A percentile compares a stretch with the other conserved stretches of the same genome.
Conservation (phyloP, 768 basidiomycete species). For the Exsudoporus frostii region DNA sequence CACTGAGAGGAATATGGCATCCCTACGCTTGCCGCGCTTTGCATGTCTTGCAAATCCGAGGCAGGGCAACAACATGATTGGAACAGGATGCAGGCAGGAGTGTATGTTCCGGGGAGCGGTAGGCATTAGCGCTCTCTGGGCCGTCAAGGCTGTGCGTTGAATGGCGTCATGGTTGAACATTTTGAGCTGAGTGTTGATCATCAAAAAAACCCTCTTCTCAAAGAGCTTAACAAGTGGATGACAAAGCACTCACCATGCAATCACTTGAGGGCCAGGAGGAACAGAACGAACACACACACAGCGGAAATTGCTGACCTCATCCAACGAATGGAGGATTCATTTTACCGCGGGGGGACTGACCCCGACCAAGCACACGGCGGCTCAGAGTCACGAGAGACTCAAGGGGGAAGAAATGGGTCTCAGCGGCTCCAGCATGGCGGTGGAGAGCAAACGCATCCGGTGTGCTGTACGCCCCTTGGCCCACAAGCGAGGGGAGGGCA, state of each 20-base stretch:
- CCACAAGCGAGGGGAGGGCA: conserved; percentile 32
- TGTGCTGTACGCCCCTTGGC: conserved; percentile 21
- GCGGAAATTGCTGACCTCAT: conserved; percentile 29
- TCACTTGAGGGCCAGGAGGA: conserved; percentile 10
- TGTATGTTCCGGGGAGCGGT: conserved; percentile 30
- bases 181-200: conserved; percentile 25
- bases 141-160: conserved; percentile 24
- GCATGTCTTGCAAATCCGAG: conserved; percentile 31
- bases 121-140: conserved; percentile 21
- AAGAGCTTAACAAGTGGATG: conserved; percentile 29
- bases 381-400: conserved; percentile 11
- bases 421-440: conserved; percentile 26
- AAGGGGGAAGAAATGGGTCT: conserved; percentile 12
- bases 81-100: conserved; percentile 30
- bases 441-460: conserved; percentile 23
- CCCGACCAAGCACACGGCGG: conserved; percentile 7
- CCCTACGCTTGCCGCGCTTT: conserved; percentile 27
- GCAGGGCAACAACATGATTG: conserved; percentile 32
- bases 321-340: conserved; percentile 17
- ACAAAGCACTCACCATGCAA: conserved; percentile 13
- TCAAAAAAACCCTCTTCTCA: conserved; percentile 29
- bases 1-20: conserved; percentile 25
- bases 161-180: conserved; percentile 27
- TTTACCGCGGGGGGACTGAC: conserved; percentile 7
- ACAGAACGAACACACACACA: not conserved